These are phyloP conservation scores for Fomitopsis palustris DNA, from an alignment of 1,284 basidiomycete species.

Conservation along the genomic window DNA sequence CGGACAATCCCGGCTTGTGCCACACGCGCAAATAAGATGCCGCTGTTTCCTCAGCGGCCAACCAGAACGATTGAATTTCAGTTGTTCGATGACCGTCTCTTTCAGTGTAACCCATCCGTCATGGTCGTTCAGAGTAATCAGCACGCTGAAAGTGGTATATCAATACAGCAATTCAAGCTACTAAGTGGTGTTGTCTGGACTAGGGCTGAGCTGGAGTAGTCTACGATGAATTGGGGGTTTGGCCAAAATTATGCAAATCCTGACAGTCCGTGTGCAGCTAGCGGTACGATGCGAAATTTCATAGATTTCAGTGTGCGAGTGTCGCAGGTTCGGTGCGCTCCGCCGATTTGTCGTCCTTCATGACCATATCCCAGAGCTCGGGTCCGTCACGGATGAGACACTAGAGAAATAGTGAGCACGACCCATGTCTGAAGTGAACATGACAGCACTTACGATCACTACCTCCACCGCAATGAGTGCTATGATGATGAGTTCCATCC, in stretches of 20 bases:
- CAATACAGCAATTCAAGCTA: not conserved
- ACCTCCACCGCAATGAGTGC: slow-evolving; percentile 89
- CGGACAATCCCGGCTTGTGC: no score
- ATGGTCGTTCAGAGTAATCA: no score
- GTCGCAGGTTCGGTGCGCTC: not conserved
- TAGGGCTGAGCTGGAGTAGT: not conserved
- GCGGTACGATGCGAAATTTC: no score
- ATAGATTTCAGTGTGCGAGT: not conserved
- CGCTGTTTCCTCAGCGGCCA: no score
- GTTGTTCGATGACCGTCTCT: no score
- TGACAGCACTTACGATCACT: slow-evolving; percentile 60
- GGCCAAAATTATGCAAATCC: not conserved
- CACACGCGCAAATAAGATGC: no score
- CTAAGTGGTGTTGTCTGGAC: not conserved
- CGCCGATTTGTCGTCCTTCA: slow-evolving; percentile 6
- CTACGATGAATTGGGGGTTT: not conserved
- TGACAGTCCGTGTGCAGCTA: not conserved
- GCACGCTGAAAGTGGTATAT: no score
- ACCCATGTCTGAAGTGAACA: not conserved
- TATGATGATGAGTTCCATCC: slow-evolving; percentile 92
- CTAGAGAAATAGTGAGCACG: slow-evolving; percentile 27
- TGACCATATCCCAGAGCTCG: slow-evolving; percentile 58
- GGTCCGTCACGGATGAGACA: slow-evolving; percentile 59
- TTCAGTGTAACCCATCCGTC: no score
- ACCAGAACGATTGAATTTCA: no score